Evolutionary conservation across 352 stramenopile species (phyloP), one percentile per base, ranked within the genome.

Genomic region (Pythium dissimile): DNA sequence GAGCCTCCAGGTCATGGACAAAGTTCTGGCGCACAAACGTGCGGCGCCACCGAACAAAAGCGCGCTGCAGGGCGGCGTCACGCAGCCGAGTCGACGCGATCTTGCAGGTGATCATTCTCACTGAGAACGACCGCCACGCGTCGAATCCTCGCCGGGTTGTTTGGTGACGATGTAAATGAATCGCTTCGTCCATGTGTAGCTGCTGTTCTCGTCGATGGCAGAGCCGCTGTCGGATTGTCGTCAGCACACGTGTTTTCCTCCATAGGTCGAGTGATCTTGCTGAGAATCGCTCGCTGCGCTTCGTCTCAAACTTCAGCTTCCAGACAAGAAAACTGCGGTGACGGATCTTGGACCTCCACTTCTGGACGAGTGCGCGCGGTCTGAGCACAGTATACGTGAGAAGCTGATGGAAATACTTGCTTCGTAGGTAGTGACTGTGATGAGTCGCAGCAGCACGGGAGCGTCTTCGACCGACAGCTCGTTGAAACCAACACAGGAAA

Each of bases 21-120:
- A 50, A 59, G 4, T 26, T 9, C 18, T 58, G 48, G 3, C 35
- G 38, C 1, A 35, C 57, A 5, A 64, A 20, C 32, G 57, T 39
- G 3, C 18, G 47, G 16, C 44, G 57, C 57, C 57, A 64, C 0
- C 23, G 26, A 3, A 27, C 21, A 4, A 56, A 46, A 5, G 31
- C 11, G 13, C 30, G 47, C 1, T 21, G 28, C 0, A 37, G 38
- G 1, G 21, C 18, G 7, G 2, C 1, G 2, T 4, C 15, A 1
- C 27, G 27, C 4, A 64, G 15, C 1, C 9, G 8, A 2, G 13
- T 7, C 10, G 24, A 18, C 1, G 56, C 56, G 7, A 32, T n/a
- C 5, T 23, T 37, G 8, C 46, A 56, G 18, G 13, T 43, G 5
- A 20, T 13, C 30, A 3, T 39, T 12, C 46, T 44, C 6, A 24